These are phyloP conservation scores for Knufia petricola DNA, from an alignment of 2,329 filamentous ascomycete species.

Conservation along the genomic window DNA sequence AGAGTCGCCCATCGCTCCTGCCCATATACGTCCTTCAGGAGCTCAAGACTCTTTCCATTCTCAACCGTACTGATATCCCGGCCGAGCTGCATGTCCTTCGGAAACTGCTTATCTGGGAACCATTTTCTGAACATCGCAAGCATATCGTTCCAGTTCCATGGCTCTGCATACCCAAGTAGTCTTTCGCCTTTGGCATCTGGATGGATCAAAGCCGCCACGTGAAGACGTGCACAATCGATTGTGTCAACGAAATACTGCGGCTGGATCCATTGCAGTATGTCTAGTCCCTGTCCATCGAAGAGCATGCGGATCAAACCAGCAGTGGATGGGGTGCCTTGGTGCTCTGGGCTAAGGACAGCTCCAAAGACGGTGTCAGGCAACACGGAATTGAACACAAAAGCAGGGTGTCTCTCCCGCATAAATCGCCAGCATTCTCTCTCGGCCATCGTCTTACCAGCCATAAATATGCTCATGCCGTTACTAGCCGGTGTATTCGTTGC, in stretches of 20 bases:
- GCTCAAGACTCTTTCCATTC: constrained; percentile 22
- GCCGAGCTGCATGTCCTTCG: not conserved
- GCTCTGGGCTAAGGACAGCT: not conserved
- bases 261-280: not conserved
- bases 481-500: not conserved
- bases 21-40: constrained; percentile 25
- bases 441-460: not conserved
- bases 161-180: constrained; percentile 43
- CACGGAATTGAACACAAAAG: not conserved
- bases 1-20: constrained; percentile 25
- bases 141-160: constrained; percentile 37
- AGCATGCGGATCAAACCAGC: constrained; percentile 24
- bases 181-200: constrained; percentile 38
- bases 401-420: not conserved
- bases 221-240: constrained; percentile 41
- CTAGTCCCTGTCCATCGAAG: constrained; percentile 10
- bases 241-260: constrained; percentile 26
- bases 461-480: not conserved
- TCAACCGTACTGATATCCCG: constrained; percentile 22
- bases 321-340: constrained; percentile 15
- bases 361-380: not conserved
- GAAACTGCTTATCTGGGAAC: constrained; percentile 31
- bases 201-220: constrained; percentile 41
- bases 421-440: not conserved
- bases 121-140: constrained; percentile 29